Base-by-base conservation (phyloP, 2,329 filamentous ascomycete genomes). In the Alternaria viburni region DNA sequence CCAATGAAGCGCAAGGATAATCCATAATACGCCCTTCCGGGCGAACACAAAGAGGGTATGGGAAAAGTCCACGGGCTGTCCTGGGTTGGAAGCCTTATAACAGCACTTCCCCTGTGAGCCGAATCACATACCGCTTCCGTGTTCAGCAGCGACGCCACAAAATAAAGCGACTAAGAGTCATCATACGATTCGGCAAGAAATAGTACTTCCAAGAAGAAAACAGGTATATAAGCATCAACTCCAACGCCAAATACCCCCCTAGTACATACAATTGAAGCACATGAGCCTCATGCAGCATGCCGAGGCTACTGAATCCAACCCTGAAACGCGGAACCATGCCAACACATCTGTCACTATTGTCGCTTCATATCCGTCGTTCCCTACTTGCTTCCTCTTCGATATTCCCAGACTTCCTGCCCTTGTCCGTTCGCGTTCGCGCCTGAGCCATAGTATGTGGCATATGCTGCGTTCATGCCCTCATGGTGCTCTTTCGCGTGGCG, bases 401-500 rank as follows among this genome's bases (percentile, higher is more conserved):
- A 73, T 45, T 57, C 58, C 71, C 71, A 73, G 8, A 69, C 43
- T 12, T 69, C 64, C 25, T 67, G 66, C 11, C 36, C 47, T 15
- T 19, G 44, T n/a, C 28, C 17, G 21, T 15, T 21, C 19, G 9
- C 25, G 5, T 9, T 43, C 46, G 51, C 25, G 10, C 64, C 63
- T 11, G 63, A 64, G 5, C 74, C 71, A 30, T 77, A 74, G 54
- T 73, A 70, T 17, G 55, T 41, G 10, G 54, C 67, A 59, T 68
- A 75, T 15, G 65, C 69, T 2, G 65, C 68, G 26, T 72, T 73
- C 19, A 72, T 51, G 26, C 61, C 62, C n/a, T 66, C 50, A 41
- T 74, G 72, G 36, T 77, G 74, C 50, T 74, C 67, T 17, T 55
- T 67, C 1, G 62, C 64, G 30, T 68, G 67, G 10, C 59, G 46